Evolutionary conservation across 495 filamentous ascomycete genomes (phyloP), one percentile per base, ranked within the genome.

Genomic region (Penicillium malachiteum): DNA sequence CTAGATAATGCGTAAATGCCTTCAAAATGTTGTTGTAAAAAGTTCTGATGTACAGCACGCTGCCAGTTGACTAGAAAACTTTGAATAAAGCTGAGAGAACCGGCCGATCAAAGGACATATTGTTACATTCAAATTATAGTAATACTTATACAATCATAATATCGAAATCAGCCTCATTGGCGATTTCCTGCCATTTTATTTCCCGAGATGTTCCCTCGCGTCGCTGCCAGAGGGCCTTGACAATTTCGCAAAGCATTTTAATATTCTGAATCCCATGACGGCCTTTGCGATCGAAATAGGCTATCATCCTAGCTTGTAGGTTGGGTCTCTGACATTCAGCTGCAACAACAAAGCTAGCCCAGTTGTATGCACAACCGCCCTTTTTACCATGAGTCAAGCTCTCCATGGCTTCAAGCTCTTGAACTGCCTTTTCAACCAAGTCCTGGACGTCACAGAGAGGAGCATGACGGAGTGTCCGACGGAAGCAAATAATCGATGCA

Each of bases 131-230:
- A 10, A 33, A 52, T 56, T 2, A 11, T 13, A n/a, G 10, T 46
- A 7, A 32, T 46, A 31, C 42, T 52, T 53, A 67, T 39, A 67
- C 64, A 34, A 68, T 54, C 65, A 68, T 68, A 10, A 68, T 60
- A 46, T 68, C 65, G 37, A 60, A 68, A 26, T 68, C 65, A 3
- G 62, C 55, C 26, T 68, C 56, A 13, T 57, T 58, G 8, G 59
- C 65, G 47, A 68, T 54, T n/a, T 68, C 62, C 21, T 68, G 59
- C 65, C 65, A 68, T 7, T 60, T 52, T 17, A 68, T 57, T 46
- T 68, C 65, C 10, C 39, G 33, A 10, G 52, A 17, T 14, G 52
- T 50, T 33, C 37, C 26, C 7, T 39, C 52, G 33, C 65, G 57
- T 30, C 63, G 49, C 16, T 63, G 39, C 65, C 65, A 68, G 10